Conservation (phyloP, 805 yeast species). For the Wickerhamiella azyma region DNA sequence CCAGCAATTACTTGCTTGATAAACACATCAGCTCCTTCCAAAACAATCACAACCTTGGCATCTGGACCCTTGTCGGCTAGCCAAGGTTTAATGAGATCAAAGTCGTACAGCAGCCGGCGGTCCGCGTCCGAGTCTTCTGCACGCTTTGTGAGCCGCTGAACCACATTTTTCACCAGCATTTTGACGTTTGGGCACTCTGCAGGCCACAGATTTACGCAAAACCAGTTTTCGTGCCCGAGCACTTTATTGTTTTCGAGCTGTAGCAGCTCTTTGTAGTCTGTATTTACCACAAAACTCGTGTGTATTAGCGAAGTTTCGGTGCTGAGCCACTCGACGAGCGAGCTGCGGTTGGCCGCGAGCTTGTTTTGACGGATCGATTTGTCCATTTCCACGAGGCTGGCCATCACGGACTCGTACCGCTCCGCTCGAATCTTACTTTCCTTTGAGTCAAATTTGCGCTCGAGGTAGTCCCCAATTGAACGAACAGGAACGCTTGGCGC, state of each 20-base stretch:
- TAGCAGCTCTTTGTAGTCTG: neutral
- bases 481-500: neutral
- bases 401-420: neutral
- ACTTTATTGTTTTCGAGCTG: neutral
- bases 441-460: neutral
- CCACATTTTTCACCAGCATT: constrained; percentile 23
- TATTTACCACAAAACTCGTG: neutral
- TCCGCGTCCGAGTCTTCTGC: constrained; percentile 18
- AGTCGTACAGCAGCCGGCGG: constrained; percentile 27
- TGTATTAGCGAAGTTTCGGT: neutral
- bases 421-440: neutral
- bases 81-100: constrained; percentile 27
- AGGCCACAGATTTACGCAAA: constrained; percentile 22
- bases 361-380: neutral
- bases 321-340: neutral
- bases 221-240: constrained; percentile 9
- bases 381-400: neutral
- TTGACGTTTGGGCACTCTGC: constrained; percentile 27
- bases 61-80: constrained; percentile 8
- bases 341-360: neutral
- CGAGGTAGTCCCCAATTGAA: neutral
- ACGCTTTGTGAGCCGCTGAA: constrained; percentile 21
- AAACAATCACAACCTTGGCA: constrained; percentile 18
- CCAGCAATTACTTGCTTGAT: constrained; percentile 21
- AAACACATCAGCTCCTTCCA: constrained; percentile 31